A percentile compares a stretch with the other conserved stretches of the same genome.
phyloP scores from a whole-genome alignment of 331 rosid genomes.

The Quercus lobata region DNA sequence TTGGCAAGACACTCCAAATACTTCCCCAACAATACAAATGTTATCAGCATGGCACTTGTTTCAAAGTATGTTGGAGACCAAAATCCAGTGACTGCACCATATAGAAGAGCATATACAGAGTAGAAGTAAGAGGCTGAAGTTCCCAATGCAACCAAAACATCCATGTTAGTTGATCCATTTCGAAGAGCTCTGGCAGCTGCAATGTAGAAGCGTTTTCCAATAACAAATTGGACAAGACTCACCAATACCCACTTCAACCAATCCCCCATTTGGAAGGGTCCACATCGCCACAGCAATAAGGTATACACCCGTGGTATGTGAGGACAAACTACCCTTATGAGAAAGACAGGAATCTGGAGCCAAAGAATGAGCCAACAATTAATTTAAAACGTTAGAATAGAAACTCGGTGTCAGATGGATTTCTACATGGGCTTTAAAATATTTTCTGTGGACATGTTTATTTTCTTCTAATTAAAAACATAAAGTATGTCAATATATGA shows the following conservation, averaged over 20 bases:
- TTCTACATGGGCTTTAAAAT: neutral
- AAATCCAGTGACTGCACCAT: conserved; percentile 90
- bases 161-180: conserved; percentile 98
- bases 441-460: too few species aligned
- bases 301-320: conserved; percentile 78
- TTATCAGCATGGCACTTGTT: conserved; percentile 98
- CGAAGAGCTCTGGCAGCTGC: conserved; percentile 97
- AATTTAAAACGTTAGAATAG: conserved; percentile 6
- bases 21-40: conserved; percentile 94
- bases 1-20: conserved; percentile 95
- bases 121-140: conserved; percentile 90
- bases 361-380: conserved; percentile 22
- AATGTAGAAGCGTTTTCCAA: conserved; percentile 91
- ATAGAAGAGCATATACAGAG: conserved; percentile 89
- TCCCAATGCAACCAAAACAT: conserved; percentile 96
- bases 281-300: conserved; percentile 74
- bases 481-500: too few species aligned
- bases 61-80: conserved; percentile 97
- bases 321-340: conserved; percentile 85
- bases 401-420: conserved; percentile 2
- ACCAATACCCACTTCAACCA: conserved; percentile 97
- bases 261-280: conserved; percentile 86
- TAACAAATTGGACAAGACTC: conserved; percentile 80
- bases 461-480: too few species aligned
- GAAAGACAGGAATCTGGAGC: conserved; percentile 73